Evolutionary conservation across 2,329 filamentous ascomycete species (phyloP).

Genomic region (Pestalotiopsis sp.): DNA sequence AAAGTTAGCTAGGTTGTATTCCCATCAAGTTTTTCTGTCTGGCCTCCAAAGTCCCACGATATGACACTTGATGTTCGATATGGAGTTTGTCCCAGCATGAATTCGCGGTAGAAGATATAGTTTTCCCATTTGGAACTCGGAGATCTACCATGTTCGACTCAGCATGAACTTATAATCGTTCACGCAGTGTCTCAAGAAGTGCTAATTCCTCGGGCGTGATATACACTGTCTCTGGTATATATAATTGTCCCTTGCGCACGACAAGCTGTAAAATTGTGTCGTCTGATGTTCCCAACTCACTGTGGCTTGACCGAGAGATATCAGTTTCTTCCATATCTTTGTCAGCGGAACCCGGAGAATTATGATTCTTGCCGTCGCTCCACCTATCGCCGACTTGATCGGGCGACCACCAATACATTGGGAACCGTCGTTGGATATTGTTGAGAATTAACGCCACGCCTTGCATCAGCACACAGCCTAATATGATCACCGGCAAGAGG

Average conservation of each 20-base stretch:
- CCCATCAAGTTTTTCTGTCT: no score
- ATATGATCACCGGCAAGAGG: conserved; percentile 62
- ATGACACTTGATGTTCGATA: no score
- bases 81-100: no score
- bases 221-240: conserved; percentile 2
- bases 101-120: no score
- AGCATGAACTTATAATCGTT: background rate
- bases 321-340: background rate
- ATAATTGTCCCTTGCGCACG: background rate
- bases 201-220: conserved; percentile 5
- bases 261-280: background rate
- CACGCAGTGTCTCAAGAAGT: conserved; percentile 9
- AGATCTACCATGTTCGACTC: background rate
- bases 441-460: conserved; percentile 65
- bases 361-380: background rate
- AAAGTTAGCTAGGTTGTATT: conserved; percentile 34
- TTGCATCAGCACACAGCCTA: conserved; percentile 65
- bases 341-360: background rate
- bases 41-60: no score
- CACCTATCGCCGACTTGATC: conserved; percentile 23
- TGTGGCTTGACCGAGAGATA: background rate
- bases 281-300: background rate
- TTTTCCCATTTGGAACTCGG: no score
- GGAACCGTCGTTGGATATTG: conserved; percentile 68
- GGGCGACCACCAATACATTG: conserved; percentile 71